Conservation (phyloP, 805 yeast species). For the Clavispora asparagi region DNA sequence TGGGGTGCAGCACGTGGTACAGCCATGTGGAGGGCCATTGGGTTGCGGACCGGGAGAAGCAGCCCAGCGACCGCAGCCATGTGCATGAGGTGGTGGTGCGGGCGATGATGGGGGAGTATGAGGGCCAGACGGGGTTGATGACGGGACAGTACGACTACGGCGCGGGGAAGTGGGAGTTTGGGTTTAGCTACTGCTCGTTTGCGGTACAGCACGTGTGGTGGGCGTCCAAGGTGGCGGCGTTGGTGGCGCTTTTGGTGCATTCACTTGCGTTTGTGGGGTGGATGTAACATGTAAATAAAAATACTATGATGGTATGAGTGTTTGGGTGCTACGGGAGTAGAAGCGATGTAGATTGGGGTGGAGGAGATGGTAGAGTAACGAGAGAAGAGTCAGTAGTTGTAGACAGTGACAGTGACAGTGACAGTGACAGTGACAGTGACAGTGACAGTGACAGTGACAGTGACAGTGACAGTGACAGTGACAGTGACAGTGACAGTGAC, state of each 20-base stretch:
- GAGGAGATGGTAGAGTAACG: too few species aligned
- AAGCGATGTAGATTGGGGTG: too few species aligned
- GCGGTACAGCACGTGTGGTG: constrained; percentile 93
- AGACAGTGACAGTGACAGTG: too few species aligned
- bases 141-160: constrained; percentile 59
- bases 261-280: constrained; percentile 12
- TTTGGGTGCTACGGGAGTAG: too few species aligned
- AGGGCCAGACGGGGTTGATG: constrained; percentile 82
- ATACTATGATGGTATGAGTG: too few species aligned
- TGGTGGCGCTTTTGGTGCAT: constrained; percentile 28
- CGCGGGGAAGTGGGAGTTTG: constrained; percentile 54
- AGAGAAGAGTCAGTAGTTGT: too few species aligned
- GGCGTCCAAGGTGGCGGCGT: constrained; percentile 57
- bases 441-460: too few species aligned
- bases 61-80: constrained; percentile 24
- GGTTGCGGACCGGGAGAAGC: constrained; percentile 49
- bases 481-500: too few species aligned
- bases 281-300: too few species aligned
- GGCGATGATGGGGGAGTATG: constrained; percentile 94
- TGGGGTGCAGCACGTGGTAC: constrained; percentile 78
- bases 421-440: too few species aligned
- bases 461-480: too few species aligned
- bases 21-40: constrained; percentile 45
- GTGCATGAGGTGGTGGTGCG: constrained; percentile 79
- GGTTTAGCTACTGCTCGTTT: constrained; percentile 73